Base-by-base conservation (phyloP, 148 eudicot species). In the Euryodendron excelsum region DNA sequence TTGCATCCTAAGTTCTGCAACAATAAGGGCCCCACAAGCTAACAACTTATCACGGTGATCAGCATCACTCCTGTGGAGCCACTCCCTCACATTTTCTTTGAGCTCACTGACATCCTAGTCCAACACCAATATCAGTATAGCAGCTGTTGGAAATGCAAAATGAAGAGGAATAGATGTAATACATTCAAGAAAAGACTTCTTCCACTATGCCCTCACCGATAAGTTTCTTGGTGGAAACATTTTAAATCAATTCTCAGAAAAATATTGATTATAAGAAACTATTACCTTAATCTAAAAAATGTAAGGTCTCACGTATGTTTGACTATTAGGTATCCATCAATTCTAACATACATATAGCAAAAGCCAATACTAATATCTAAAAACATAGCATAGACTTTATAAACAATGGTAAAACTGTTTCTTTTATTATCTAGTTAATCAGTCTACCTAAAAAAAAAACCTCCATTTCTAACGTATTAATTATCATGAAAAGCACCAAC, bases 11-110 rank as follows among this genome's bases (percentile, higher is more conserved):
- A 94, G 98, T 80, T 91, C 94, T 41, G 98, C 91, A 79, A 94
- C 97, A 77, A 94, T 92, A 80, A 90, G 71, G 9, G 96, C 96
- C 75, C 97, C 98, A 91, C 98, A 94, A 72, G 94, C 92, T 74
- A 94, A 86, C 74, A 94, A 86, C 84, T 92, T 90, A 83, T 94
- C 96, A 87, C 87, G 80, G 77, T 77, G 92, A 76, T 88, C 91
- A 79, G 90, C 90, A 77, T 94, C 88, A 65, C 85, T 85, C 64
- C 86, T 53, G 78, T 61, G 80, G 74, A 94, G 81, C 98, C 98
- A 94, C 68, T 82, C 76, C 59, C 75, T 91, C 77, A 85, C 96
- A 73, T 67, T 83, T 80, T 84, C 91, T 87, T 77, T 79, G 56
- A 39, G 70, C 81, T 84, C 83, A 47, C 73, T 62, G 63, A 74